Conservation (phyloP, 345 rosid genomes). For the Citrus reticulata region DNA sequence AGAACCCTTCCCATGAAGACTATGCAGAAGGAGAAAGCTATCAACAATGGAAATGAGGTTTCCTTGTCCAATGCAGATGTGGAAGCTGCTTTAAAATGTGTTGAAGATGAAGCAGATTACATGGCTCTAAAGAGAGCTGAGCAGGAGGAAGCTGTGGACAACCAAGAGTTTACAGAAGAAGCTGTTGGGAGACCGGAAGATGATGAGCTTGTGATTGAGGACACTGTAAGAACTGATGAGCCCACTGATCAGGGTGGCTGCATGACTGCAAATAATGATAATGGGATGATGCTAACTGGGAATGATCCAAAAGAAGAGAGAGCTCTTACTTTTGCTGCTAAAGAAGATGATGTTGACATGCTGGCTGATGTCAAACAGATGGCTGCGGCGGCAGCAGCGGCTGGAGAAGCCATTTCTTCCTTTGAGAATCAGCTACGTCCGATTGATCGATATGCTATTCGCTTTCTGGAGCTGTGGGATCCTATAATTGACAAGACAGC, state of each 20-base stretch:
- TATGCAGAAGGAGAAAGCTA: conserved; percentile 49
- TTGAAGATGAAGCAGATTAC: conserved; percentile 99
- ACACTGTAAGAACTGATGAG: conserved; percentile 76
- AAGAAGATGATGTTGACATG: conserved; percentile 87
- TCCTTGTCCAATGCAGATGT: conserved; percentile 87
- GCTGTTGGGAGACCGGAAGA: conserved; percentile 85
- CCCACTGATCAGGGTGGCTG: conserved; percentile 49
- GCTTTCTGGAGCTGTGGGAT: conserved; percentile 89
- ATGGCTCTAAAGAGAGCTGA: conserved; percentile 98
- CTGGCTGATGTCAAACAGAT: conserved; percentile 90
- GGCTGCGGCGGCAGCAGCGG: conserved; percentile 92
- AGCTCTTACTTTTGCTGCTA: conserved; percentile 52
- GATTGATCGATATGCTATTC: conserved; percentile 90
- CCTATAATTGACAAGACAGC: conserved; percentile 83
- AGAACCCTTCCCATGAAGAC: conserved; percentile 51
- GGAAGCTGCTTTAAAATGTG: conserved; percentile 95
- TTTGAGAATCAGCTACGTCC: conserved; percentile 90
- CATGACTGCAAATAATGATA: conserved; percentile 39
- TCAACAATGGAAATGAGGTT: conserved; percentile 41
- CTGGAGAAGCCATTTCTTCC: conserved; percentile 84
- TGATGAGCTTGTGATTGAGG: conserved; percentile 85
- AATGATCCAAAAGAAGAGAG: conserved; percentile 48
- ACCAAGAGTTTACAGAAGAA: conserved; percentile 98
- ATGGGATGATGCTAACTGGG: conserved; percentile 22
- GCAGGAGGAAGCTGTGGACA: conserved; percentile 98